A percentile compares a stretch with the other conserved stretches of the same genome.
Evolutionary conservation across 2,329 filamentous ascomycete genomes (phyloP).

Genomic region (Cordyceps javanica): DNA sequence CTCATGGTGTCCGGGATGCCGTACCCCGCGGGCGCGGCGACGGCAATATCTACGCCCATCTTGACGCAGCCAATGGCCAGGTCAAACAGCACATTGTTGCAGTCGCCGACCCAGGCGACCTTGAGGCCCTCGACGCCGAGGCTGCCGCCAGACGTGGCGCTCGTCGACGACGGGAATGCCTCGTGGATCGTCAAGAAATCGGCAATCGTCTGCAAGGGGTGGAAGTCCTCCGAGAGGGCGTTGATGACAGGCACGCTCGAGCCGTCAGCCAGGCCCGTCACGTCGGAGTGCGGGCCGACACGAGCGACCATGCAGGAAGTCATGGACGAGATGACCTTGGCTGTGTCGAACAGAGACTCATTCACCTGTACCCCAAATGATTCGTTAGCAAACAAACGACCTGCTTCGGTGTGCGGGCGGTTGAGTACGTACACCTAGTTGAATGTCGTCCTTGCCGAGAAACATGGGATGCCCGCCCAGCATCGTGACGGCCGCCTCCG

Average conservation of each 20-base stretch:
- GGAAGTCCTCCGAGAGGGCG: slow-evolving; percentile 82
- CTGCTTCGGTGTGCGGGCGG: neutral
- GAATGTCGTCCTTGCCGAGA: slow-evolving; percentile 89
- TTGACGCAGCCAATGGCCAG: slow-evolving; percentile 83
- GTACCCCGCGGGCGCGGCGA: slow-evolving; percentile 82
- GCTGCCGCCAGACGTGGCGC: slow-evolving; percentile 26
- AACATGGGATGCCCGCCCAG: slow-evolving; percentile 97
- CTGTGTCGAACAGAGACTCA: slow-evolving; percentile 89
- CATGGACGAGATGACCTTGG: slow-evolving; percentile 91
- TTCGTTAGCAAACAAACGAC: neutral
- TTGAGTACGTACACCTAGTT: slow-evolving; percentile 64
- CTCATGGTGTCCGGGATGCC: slow-evolving; percentile 72
- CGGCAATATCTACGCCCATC: slow-evolving; percentile 76
- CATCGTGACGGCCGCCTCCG: slow-evolving; percentile 80
- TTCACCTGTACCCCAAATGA: slow-evolving; percentile 55
- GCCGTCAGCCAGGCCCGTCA: slow-evolving; percentile 62
- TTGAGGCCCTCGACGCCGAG: slow-evolving; percentile 78
- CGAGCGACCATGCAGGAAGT: slow-evolving; percentile 76
- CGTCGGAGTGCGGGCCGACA: slow-evolving; percentile 70
- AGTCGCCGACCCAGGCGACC: slow-evolving; percentile 92
- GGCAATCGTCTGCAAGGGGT: slow-evolving; percentile 89
- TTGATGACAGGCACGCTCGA: slow-evolving; percentile 80
- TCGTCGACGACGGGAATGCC: slow-evolving; percentile 55
- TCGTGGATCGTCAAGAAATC: slow-evolving; percentile 91
- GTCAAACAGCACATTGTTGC: slow-evolving; percentile 95